Evolutionary conservation across 306 rosid genomes (phyloP).

Genomic region (Sicyos baderoa): DNA sequence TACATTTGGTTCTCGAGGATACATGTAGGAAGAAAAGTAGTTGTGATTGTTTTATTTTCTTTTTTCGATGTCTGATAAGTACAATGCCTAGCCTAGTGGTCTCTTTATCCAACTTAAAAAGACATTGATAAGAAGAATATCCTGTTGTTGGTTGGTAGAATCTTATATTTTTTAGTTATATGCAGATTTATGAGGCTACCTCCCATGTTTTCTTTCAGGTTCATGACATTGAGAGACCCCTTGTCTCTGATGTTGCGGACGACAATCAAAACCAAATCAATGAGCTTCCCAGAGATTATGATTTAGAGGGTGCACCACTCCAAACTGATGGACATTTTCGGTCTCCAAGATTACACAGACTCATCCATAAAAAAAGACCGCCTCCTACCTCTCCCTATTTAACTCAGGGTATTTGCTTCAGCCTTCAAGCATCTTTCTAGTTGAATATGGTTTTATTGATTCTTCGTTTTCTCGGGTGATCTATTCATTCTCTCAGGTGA

Average conservation of each 20-base stretch:
- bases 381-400: slow-evolving; percentile 32
- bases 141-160: neutral
- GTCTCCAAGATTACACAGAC: slow-evolving; percentile 47
- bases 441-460: neutral
- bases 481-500: slow-evolving; percentile 32
- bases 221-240: slow-evolving; percentile 73
- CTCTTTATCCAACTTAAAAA: neutral
- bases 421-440: neutral
- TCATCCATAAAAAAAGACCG: slow-evolving; percentile 63
- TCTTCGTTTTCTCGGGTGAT: neutral
- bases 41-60: neutral
- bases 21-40: too few species aligned
- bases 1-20: too few species aligned
- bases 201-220: slow-evolving; percentile 27
- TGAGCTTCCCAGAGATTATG: slow-evolving; percentile 61
- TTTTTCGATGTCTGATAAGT: neutral
- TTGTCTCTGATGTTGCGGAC: slow-evolving; percentile 43
- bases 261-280: slow-evolving; percentile 24
- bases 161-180: too few species aligned
- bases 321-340: slow-evolving; percentile 56
- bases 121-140: neutral
- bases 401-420: slow-evolving; percentile 33
- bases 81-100: neutral
- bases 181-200: too few species aligned
- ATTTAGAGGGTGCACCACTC: slow-evolving; percentile 79